Evolutionary conservation across 2,329 filamentous ascomycete genomes (phyloP), one percentile per base, ranked within the genome.

Genomic region (Arthrobotrys megalospora): DNA sequence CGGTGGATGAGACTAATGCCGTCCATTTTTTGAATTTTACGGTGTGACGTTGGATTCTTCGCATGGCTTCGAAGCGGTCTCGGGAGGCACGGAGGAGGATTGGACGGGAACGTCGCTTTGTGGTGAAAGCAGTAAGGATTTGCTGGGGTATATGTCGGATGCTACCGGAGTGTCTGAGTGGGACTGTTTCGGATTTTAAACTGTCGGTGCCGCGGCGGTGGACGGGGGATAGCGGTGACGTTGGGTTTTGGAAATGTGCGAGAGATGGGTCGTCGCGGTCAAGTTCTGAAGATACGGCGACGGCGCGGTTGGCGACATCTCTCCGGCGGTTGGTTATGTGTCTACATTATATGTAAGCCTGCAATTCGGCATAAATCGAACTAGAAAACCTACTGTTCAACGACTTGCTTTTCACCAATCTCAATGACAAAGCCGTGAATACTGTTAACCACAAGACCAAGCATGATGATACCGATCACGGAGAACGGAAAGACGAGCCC

Each of bases 401-500:
- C 58, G 7, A 81, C 79, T 50, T 80, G 79, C 48, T 79, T 72
- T 47, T 80, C 80, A 14, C 77, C 81, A 19, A 80, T 80, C 55
- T 81, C 80, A 16, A 80, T 70, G 1, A 81, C 80, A 12, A 81
- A 80, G 1, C 78, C 92, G 43, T 92, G 89, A 77, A 97, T 93
- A 43, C 91, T 93, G 28, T 90, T 90, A 36, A 97, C 91, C 71
- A 96, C 91, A 19, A 97, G 86, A 89, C 92, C 93, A 0, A 97
- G 87, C 81, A 92, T 94, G 77, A 96, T 92, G 69, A 96, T 91
- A 2, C 94, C 94, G 6, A 94, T 87, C 0, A 97, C 89, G 0
- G 94, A 91, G 81, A 92, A 97, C 0, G 94, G 94, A 65, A 97
- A 91, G 32, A 97, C 86, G 0, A 97, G 86, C 90, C 91, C 53